Base-by-base conservation (phyloP, 139 green algal genomes). In the Chlamydomonas asymmetrica region DNA sequence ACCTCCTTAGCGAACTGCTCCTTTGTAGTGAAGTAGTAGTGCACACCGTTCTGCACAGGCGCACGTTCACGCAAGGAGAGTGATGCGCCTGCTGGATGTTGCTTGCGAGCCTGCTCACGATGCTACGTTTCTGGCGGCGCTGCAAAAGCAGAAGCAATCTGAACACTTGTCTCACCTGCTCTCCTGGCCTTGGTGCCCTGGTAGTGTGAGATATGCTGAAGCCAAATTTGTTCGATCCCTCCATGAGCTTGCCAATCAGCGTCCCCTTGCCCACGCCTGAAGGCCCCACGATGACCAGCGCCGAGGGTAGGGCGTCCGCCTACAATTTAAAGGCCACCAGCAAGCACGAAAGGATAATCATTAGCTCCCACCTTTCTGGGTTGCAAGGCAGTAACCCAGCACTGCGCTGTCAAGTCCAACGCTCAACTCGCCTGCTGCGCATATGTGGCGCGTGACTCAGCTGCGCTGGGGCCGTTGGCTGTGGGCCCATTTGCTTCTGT, bases 251-350 rank as follows among this genome's bases (percentile, higher is more conserved):
- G 31, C 87, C 78, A 35, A 97, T 93, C 25, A 96, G 79, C 13
- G 91, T 95, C 59, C 91, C 91, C 76, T 97, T 97, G 40, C 93
- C 93, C 5, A 97, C 93, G 1, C 93, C 93, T 22, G 86, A 94
- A 0, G 93, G 93, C 18, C 93, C 93, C 10, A 91, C 89, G 13
- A 97, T 82, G 1, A 97, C 93, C 31, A 97, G 69, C 0, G 82
- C 82, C 4, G 69, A 62, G 4, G 82, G 82, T 22, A 20, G 23
- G 0, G 39, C 2, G 34, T 16, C 45, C 45, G 45, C 45, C 13
- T 52, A 25, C 45, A 16, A 52, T 16, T 52, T 16, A 13, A 13
- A 25, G 45, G 45, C 13, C 45, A 25, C 45, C 45, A 16, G 45
- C n/a, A n/a, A n/a, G n/a, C n/a, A n/a, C n/a, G n/a, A n/a, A n/a